Base-by-base conservation (phyloP, 2,329 filamentous ascomycete genomes). In the Fusarium liriodendri region DNA sequence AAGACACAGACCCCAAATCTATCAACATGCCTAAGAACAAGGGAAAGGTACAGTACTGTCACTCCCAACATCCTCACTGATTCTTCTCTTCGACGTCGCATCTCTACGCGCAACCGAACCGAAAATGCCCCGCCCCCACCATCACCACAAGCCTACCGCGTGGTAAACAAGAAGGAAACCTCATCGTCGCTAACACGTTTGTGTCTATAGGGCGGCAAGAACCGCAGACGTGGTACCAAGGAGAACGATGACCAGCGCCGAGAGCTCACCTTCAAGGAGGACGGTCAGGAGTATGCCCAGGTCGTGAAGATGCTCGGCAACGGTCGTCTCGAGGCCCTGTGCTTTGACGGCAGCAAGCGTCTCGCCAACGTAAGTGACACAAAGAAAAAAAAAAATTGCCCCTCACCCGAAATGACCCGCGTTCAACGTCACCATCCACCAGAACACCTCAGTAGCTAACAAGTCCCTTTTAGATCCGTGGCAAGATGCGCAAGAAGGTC, bases 191-290 rank as follows among this genome's bases (percentile, higher is more conserved):
- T 80, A 71, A 80, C 68, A 52, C 32, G 50, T 27, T 27, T 67
- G 62, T 62, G 37, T 67, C 40, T 42, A 90, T 80, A 97, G 95
- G 96, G 96, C 85, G 96, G 96, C 88, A 98, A 98, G 91, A 98
- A 98, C 88, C 90, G 96, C 86, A 93, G 96, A 91, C 92, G 97
- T 88, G 96, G 96, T 87, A 98, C 98, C 93, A 97, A 97, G 90
- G 95, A 97, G 88, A 97, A 97, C 87, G 97, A 98, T 89, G 97
- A 98, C 83, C 95, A 98, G 88, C 98, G 98, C 90, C 95, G 96
- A 85, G 96, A 98, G 86, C 90, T 98, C 81, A 96, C 95, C 82
- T 98, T 98, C 92, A 98, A 98, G 88, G 97, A 98, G 85, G 96
- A 98, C 83, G 96, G 96, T 78, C 96, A 98, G 89, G 92, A 85